Evolutionary conservation across 73 alveolate species (phyloP).

Genomic region (Tetrahymena thermophila): DNA sequence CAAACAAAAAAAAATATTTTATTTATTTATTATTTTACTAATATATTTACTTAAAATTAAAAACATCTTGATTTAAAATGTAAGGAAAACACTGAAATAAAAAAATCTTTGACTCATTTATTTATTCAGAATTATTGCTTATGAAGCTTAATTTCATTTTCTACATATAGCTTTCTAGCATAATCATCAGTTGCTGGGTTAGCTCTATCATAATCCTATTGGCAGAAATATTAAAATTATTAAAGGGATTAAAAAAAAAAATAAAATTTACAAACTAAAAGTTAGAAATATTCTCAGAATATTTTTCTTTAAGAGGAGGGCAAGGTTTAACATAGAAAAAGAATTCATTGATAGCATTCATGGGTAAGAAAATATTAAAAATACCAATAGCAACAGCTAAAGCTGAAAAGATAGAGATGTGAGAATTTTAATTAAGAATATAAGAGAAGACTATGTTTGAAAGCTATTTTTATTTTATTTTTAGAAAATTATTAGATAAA

Average conservation of each 20-base stretch:
- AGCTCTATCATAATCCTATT: neutral
- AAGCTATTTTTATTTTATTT: neutral
- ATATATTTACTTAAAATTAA: too few relatives aligned
- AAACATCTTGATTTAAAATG: neutral
- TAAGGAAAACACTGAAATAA: neutral
- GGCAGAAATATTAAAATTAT: neutral
- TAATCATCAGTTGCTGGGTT: neutral
- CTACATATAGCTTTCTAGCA: neutral
- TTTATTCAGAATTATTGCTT: neutral
- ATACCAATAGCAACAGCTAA: neutral
- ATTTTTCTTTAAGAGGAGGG: neutral
- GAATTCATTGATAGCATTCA: neutral
- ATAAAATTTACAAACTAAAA: neutral
- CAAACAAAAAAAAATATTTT: too few relatives aligned
- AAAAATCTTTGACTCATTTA: too few relatives aligned
- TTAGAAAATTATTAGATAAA: neutral
- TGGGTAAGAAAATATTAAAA: neutral
- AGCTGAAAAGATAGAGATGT: neutral
- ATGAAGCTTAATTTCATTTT: neutral
- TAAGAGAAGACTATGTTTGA: neutral
- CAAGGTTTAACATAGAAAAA: neutral
- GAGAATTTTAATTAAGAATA: neutral
- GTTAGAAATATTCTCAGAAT: neutral
- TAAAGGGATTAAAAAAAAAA: neutral
- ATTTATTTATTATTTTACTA: too few relatives aligned